These are phyloP conservation scores for Coemansia sp. DNA, from an alignment of 192 early-diverging fungal genomes.

Conservation along the genomic window DNA sequence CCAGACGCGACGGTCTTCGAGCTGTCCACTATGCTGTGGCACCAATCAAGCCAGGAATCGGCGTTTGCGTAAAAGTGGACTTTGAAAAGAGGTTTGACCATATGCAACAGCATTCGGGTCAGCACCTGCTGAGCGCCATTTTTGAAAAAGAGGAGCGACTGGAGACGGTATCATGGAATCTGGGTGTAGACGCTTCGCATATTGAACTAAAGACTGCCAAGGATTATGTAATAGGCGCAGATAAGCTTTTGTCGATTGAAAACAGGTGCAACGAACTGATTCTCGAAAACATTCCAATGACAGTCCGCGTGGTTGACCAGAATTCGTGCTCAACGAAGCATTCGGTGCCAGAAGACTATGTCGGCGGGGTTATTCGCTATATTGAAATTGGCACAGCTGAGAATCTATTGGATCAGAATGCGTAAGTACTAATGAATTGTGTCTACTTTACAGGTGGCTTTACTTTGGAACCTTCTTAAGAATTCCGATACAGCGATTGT, in stretches of 20 bases:
- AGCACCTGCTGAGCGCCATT: constrained; percentile 72
- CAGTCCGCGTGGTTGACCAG: constrained; percentile 52
- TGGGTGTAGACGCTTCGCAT: constrained; percentile 60
- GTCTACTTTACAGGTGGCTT: too few species aligned
- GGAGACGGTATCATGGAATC: constrained; percentile 68
- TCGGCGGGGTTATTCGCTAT: constrained; percentile 29
- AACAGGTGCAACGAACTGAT: constrained; percentile 61
- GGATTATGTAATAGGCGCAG: constrained; percentile 35
- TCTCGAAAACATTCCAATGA: constrained; percentile 51
- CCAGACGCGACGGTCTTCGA: constrained; percentile 61
- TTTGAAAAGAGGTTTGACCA: constrained; percentile 71
- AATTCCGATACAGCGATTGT: too few species aligned
- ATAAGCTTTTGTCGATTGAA: constrained; percentile 58
- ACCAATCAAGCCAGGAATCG: constrained; percentile 51
- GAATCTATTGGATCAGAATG: constrained; percentile 15
- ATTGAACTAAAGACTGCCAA: constrained; percentile 60
- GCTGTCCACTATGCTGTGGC: constrained; percentile 62
- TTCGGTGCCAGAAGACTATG: constrained; percentile 27
- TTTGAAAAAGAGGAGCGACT: constrained; percentile 62
- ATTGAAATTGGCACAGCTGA: constrained; percentile 19
- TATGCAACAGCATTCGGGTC: constrained; percentile 73
- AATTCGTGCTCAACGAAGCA: constrained; percentile 58
- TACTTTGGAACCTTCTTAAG: too few species aligned
- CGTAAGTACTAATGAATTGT: constrained; percentile 21
- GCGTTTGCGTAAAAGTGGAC: constrained; percentile 61